Percentiles rank a stretch among this genome's conserved stretches.
Conservation (phyloP, 805 yeast genomes). For the Starmerella riodocensis region DNA sequence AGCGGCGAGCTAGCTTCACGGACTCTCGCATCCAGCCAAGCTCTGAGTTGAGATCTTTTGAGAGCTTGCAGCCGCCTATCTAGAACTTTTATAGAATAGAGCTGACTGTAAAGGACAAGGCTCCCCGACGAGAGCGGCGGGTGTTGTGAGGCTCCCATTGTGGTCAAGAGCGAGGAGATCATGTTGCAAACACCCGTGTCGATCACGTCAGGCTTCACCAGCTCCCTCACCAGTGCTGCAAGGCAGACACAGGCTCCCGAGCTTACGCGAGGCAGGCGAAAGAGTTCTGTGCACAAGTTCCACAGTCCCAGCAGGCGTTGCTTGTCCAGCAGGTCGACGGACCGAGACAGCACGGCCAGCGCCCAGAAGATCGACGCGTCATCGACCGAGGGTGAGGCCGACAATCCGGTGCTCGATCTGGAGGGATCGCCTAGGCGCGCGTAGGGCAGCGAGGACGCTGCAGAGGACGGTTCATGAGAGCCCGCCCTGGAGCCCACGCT, state of each 20-base stretch:
- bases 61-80: slow-evolving; percentile 8
- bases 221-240: neutral
- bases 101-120: neutral
- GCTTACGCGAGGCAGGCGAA: neutral
- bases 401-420: neutral
- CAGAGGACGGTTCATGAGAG: too few species aligned
- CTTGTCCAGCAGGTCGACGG: neutral
- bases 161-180: neutral
- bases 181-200: neutral
- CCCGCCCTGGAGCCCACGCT: neutral
- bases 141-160: slow-evolving; percentile 1
- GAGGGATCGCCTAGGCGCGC: too few species aligned
- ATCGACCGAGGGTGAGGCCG: neutral
- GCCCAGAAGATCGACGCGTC: slow-evolving; percentile 2
- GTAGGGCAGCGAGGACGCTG: neutral
- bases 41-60: neutral
- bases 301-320: neutral
- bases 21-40: slow-evolving; percentile 3
- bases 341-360: neutral
- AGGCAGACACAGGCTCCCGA: slow-evolving; percentile 13
- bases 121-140: slow-evolving; percentile 12
- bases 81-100: slow-evolving; percentile 1
- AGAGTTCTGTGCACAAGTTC: slow-evolving; percentile 1
- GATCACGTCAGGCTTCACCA: neutral
- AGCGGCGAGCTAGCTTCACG: neutral